Conservation (phyloP, 2,329 filamentous ascomycete genomes). For the Calycina herbarum region DNA sequence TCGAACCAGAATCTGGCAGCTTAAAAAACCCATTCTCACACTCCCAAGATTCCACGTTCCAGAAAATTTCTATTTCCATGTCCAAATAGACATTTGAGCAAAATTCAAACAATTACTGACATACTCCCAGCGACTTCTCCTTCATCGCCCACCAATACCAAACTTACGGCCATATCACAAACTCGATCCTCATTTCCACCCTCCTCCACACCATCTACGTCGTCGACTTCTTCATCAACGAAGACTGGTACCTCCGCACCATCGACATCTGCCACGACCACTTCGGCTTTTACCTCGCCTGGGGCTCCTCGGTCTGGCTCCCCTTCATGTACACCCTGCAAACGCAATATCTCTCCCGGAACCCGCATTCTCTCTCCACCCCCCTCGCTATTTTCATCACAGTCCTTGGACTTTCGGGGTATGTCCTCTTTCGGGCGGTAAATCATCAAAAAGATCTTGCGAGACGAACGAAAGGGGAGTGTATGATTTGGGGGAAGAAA, state of each 20-base stretch:
- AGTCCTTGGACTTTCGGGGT: constrained; percentile 41
- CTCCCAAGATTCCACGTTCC: neutral
- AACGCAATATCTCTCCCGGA: constrained; percentile 46
- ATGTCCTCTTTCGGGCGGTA: constrained; percentile 46
- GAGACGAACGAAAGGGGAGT: constrained; percentile 42
- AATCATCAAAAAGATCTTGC: constrained; percentile 48
- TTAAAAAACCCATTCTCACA: neutral
- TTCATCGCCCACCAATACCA: constrained; percentile 45
- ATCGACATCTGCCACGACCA: constrained; percentile 46
- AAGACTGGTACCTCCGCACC: constrained; percentile 48
- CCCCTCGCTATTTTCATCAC: constrained; percentile 34
- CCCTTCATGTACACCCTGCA: constrained; percentile 50
- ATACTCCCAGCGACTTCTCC: constrained; percentile 39
- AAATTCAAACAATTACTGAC: neutral
- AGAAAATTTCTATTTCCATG: neutral
- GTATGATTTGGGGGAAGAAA: constrained; percentile 45
- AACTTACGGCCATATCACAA: constrained; percentile 42
- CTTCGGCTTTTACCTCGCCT: constrained; percentile 44
- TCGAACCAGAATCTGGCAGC: neutral
- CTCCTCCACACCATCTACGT: constrained; percentile 48
- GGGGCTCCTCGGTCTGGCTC: constrained; percentile 48
- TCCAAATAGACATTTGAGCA: neutral
- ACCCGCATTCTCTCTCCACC: constrained; percentile 40
- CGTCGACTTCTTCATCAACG: constrained; percentile 50
- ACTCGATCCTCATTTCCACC: constrained; percentile 45